phyloP scores from a whole-genome alignment of 371 early-diverging fungal genomes.

The Umbelopsis sp. region DNA sequence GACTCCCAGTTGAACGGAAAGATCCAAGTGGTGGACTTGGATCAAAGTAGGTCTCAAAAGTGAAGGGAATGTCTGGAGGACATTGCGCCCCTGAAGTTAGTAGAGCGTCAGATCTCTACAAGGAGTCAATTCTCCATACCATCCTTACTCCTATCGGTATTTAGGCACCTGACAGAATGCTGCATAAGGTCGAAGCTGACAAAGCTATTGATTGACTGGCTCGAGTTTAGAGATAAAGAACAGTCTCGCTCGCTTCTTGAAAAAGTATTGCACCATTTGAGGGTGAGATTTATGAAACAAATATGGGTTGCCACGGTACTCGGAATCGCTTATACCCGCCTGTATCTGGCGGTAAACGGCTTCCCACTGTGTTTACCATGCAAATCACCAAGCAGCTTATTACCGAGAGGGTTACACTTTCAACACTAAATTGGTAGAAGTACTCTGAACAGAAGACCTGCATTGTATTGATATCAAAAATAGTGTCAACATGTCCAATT shows the following conservation, averaged over 20 bases:
- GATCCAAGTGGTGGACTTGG: too few relatives aligned
- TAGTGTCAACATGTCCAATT: background rate
- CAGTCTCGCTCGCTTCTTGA: too few relatives aligned
- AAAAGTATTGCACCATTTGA: background rate
- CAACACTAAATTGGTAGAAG: background rate
- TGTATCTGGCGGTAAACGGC: background rate
- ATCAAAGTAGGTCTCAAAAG: too few relatives aligned
- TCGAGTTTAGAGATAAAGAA: too few relatives aligned
- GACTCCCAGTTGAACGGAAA: too few relatives aligned
- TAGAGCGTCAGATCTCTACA: background rate
- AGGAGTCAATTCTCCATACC: background rate
- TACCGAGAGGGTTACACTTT: background rate
- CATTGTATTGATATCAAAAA: background rate
- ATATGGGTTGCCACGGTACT: conserved; percentile 7
- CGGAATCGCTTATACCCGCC: background rate
- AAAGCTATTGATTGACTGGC: too few relatives aligned
- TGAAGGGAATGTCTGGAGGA: too few relatives aligned
- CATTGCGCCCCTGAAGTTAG: background rate
- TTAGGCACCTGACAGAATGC: background rate
- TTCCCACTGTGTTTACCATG: too few relatives aligned
- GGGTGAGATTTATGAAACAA: background rate
- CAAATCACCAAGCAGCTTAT: background rate
- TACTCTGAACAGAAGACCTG: background rate
- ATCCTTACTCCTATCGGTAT: background rate
- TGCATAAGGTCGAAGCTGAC: background rate